Conservation (phyloP, 192 early-diverging fungal genomes). For the Entomortierella beljakovae region DNA sequence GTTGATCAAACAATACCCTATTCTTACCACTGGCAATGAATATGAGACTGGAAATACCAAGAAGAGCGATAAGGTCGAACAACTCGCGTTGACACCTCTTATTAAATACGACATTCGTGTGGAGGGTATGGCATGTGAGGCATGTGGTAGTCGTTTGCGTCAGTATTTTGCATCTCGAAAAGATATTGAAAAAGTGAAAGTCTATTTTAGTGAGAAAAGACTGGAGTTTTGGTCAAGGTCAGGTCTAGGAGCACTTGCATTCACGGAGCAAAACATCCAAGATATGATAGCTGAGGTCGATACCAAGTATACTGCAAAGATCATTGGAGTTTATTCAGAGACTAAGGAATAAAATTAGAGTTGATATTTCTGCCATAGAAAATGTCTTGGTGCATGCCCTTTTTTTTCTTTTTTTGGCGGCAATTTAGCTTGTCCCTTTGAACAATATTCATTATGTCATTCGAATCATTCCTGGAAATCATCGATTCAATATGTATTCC, state of each 20-base stretch:
- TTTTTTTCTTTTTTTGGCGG: too few relatives aligned
- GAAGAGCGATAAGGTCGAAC: too few relatives aligned
- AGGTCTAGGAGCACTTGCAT: constrained; percentile 6
- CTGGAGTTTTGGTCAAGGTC: constrained; percentile 21
- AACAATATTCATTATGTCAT: too few relatives aligned
- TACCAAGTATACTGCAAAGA: constrained; percentile 11
- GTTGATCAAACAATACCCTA: background rate
- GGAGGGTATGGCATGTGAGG: constrained; percentile 62
- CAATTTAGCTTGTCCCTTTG: too few relatives aligned
- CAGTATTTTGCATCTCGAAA: constrained; percentile 27
- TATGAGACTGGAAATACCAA: background rate
- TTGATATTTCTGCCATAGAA: too few relatives aligned
- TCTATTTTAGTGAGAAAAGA: constrained; percentile 55
- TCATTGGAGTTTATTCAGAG: constrained; percentile 2
- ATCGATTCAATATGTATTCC: too few relatives aligned
- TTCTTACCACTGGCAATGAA: background rate
- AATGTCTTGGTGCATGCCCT: too few relatives aligned
- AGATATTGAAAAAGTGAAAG: constrained; percentile 40
- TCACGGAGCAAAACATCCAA: constrained; percentile 9
- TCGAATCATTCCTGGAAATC: too few relatives aligned
- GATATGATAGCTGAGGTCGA: constrained; percentile 36
- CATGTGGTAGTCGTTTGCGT: constrained; percentile 64
- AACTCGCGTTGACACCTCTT: background rate
- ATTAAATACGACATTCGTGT: constrained; percentile 46
- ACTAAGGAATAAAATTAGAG: too few relatives aligned